Conservation (phyloP, 305 asterid species). For the Rubia occidens region DNA sequence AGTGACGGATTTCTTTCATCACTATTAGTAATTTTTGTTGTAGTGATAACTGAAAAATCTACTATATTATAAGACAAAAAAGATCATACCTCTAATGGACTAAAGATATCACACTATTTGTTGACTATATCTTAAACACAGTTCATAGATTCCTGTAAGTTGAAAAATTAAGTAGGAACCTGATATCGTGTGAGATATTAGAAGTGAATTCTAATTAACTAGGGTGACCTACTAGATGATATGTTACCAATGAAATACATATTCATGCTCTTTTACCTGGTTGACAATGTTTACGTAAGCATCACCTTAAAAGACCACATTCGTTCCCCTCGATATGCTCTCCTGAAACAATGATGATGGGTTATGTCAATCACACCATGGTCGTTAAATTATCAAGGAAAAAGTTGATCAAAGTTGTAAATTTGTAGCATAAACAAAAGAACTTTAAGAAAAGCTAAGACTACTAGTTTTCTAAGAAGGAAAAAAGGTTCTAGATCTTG, state of each 20-base stretch:
- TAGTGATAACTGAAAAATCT: too few relatives aligned
- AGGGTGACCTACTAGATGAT: neutral
- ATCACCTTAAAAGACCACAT: neutral
- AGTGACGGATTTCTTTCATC: too few relatives aligned
- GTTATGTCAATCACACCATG: constrained; percentile 4
- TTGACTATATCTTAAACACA: neutral
- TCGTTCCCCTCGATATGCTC: neutral
- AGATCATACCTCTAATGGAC: constrained; percentile 4
- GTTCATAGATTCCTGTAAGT: constrained; percentile 10
- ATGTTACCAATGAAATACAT: neutral
- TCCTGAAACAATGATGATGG: neutral
- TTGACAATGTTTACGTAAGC: neutral
- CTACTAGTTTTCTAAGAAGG: neutral
- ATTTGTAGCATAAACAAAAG: neutral
- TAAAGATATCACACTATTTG: neutral
- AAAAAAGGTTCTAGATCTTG: too few relatives aligned
- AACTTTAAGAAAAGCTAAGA: neutral
- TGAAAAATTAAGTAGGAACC: neutral
- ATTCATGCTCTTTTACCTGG: constrained; percentile 13
- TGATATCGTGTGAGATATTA: neutral
- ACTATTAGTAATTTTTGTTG: too few relatives aligned
- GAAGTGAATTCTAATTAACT: neutral
- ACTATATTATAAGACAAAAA: too few relatives aligned
- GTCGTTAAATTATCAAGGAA: neutral
- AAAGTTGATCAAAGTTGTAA: neutral